These are phyloP conservation scores for Paramecium caudatum DNA, from an alignment of 73 alveolate species.

Conservation along the genomic window DNA sequence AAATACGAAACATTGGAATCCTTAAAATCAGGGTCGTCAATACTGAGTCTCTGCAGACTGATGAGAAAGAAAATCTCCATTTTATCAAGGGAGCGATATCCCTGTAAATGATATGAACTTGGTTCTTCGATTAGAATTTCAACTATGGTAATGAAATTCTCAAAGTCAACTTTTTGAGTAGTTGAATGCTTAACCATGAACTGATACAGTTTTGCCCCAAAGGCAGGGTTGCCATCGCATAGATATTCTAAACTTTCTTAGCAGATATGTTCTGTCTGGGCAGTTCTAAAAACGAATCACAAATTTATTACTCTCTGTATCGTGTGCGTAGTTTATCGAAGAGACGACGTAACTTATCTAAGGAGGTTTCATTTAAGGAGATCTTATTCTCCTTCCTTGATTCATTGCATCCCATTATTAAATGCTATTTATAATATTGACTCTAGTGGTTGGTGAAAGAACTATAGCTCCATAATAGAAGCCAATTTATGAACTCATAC, in stretches of 20 bases:
- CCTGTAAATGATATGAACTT: slow-evolving; percentile 28
- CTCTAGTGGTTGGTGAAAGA: not conserved
- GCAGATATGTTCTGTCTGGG: slow-evolving; percentile 3
- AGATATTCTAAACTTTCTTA: slow-evolving; percentile 48
- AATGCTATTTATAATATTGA: not conserved
- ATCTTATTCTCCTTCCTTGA: slow-evolving; percentile 61
- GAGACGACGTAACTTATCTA: not conserved
- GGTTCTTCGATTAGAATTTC: slow-evolving; percentile 62
- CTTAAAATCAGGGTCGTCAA: slow-evolving; percentile 55
- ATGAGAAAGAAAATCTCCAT: slow-evolving; percentile 50
- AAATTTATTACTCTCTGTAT: slow-evolving; percentile 33
- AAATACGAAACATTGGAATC: slow-evolving; percentile 31
- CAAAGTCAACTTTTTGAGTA: slow-evolving; percentile 30
- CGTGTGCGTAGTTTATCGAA: slow-evolving; percentile 28
- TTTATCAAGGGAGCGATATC: slow-evolving; percentile 47
- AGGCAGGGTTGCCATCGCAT: slow-evolving; percentile 33
- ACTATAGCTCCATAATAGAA: not conserved
- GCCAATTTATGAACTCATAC: not conserved
- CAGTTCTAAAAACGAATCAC: slow-evolving; percentile 59
- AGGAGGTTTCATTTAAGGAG: slow-evolving; percentile 10
- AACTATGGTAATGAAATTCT: slow-evolving; percentile 48
- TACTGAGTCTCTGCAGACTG: slow-evolving; percentile 11
- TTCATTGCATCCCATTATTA: slow-evolving; percentile 64
- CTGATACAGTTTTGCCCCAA: slow-evolving; percentile 48
- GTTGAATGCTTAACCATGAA: slow-evolving; percentile 59